Conservation (phyloP, 1,284 basidiomycete genomes). For the Melampsora americana region DNA sequence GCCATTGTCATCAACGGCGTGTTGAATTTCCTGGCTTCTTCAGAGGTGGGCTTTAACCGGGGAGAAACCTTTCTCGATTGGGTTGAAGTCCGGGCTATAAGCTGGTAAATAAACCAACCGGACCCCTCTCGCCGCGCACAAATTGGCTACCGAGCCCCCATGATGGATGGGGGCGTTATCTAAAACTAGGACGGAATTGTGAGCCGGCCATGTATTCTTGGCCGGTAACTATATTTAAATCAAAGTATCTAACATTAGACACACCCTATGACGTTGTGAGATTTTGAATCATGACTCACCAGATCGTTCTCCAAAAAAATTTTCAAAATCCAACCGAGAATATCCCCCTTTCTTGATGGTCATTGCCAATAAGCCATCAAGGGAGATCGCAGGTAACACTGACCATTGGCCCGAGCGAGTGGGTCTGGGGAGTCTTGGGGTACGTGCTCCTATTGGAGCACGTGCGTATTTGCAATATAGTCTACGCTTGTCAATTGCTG, state of each 20-base stretch:
- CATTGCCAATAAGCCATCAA: neutral
- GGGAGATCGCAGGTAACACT: conserved; percentile 1
- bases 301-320: no score
- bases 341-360: neutral
- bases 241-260: no score
- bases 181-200: conserved; percentile 5
- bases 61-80: conserved; percentile 21
- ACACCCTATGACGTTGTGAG: no score
- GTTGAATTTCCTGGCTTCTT: neutral
- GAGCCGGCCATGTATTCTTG: conserved; percentile 14
- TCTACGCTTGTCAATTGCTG: no score
- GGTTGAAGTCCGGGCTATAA: conserved; percentile 20
- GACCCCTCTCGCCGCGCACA: neutral
- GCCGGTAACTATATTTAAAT: neutral
- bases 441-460: no score
- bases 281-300: no score
- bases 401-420: no score
- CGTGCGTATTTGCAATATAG: no score
- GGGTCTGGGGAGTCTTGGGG: no score
- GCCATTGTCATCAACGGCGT: neutral
- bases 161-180: conserved; percentile 16
- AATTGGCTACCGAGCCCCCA: neutral
- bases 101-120: conserved; percentile 5
- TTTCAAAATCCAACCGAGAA: no score
- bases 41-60: neutral